phyloP scores from a whole-genome alignment of 169 alveolate genomes.

The Fabrea salina region DNA sequence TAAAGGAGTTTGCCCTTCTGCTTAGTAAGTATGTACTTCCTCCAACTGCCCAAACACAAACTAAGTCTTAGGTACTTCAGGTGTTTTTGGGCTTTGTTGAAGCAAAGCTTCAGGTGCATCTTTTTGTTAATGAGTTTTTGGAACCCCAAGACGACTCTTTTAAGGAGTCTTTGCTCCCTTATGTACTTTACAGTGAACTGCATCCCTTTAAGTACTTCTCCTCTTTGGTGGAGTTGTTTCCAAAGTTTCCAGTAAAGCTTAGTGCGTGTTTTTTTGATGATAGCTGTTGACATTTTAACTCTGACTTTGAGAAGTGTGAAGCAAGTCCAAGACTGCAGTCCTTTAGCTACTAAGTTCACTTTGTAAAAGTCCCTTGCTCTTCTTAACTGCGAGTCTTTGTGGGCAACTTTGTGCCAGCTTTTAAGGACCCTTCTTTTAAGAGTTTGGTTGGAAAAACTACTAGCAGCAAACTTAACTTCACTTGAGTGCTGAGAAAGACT shows the following conservation, averaged over 20 bases:
- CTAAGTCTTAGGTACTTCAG: neutral
- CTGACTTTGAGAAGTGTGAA: neutral
- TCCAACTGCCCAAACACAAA: neutral
- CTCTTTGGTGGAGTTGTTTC: neutral
- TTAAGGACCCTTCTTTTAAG: neutral
- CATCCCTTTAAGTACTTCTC: neutral
- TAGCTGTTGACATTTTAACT: neutral
- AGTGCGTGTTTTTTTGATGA: neutral
- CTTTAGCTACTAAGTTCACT: neutral
- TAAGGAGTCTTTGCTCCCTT: neutral
- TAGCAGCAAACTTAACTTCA: neutral
- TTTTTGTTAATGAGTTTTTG: neutral
- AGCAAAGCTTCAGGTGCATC: neutral
- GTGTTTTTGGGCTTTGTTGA: neutral
- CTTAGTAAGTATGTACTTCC: neutral
- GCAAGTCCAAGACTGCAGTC: neutral
- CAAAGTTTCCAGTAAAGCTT: neutral
- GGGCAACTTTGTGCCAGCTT: too few species aligned
- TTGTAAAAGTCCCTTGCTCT: neutral
- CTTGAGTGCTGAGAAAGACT: neutral
- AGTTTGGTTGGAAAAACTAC: neutral
- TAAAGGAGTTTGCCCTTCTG: neutral
- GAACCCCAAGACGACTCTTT: neutral
- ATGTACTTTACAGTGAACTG: conserved; percentile 5
- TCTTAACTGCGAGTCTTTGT: neutral